Evolutionary conservation across 768 basidiomycete genomes (phyloP), one percentile per base, ranked within the genome.

Genomic region (Cantharellus cinnabarinus): DNA sequence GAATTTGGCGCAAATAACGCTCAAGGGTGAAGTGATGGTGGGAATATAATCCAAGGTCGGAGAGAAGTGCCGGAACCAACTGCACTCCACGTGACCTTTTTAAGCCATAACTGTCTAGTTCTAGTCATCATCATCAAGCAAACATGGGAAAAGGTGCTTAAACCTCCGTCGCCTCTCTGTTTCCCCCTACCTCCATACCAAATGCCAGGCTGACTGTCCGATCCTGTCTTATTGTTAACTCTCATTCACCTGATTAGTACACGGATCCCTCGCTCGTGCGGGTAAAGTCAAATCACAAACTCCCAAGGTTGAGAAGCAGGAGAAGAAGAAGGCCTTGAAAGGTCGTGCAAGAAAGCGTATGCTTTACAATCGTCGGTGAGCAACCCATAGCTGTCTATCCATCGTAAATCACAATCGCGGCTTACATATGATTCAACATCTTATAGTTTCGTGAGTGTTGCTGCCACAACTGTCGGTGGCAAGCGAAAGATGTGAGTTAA

Each of bases 221-320:
- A 38, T 34, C 3, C 37, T 35, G 20, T 20, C 4, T 15, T 59
- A 51, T 56, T 39, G 41, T 39, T 29, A 20, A 42, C 38, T 58
- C 37, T 41, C 38, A 7, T 10, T 54, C 52, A 7, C 10, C 29
- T 14, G 14, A 15, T 39, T 52, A 90, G 91, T 94, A 76, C 91
- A 97, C 85, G 91, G 91, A 72, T 97, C 91, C 71, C 90, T 94
- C 76, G 91, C 91, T 76, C 91, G 91, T 79, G 91, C 91, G 71
- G 93, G 93, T 73, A 97, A 98, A 81, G 94, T 97, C 79, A 95
- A 90, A 77, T 89, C 87, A 66, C 89, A 93, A 76, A 88, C 85
- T 68, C 93, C 93, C 68, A 97, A 97, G 76, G 94, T 95, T 69
- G 94, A 95, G 69, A 82, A 84, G 72, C 89, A 94, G 77, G 94